Base-by-base conservation (phyloP, 768 basidiomycete species). In the Mycena kentingensis region DNA sequence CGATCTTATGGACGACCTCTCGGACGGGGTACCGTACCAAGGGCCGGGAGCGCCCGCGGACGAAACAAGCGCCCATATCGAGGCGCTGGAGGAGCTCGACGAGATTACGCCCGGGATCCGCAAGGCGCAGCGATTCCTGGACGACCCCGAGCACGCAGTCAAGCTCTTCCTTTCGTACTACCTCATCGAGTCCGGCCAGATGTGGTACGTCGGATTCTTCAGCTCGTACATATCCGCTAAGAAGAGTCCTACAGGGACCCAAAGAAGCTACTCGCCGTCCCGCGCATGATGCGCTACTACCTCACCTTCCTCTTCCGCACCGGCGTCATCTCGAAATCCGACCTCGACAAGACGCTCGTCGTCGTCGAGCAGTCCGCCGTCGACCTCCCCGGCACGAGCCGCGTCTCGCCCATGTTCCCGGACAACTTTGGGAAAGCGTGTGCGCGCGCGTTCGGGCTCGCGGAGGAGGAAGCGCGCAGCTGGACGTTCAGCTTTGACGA, bases 261-360 rank as follows among this genome's bases (percentile, higher is more conserved):
- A 6, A 38, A 1, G 26, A 46, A 50, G 36, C 49, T 51, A 28
- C 38, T 44, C 26, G 32, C 49, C 13, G 53, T 53, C 3, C 57
- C 57, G 25, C 53, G 39, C 31, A 44, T 58, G 18, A 1, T 58
- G 45, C 53, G 52, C 4, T 54, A 51, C 36, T 54, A 54, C 46
- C n/a, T 58, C 3, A 19, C 43, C 5, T 58, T 48, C 29, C 49
- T 58, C 2, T 13, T 44, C n/a, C 34, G 36, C 8, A 49, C 41
- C 46, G 4, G 11, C 15, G 50, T 52, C 1, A 47, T 58, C 25
- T 42, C 49, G 4, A 49, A 54, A 31, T 18, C 43, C 0, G 66
- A 65, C 0, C 63, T 82, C 45, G 66, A 65, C 37, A 66, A 62
- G 12, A 76, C 80, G 1, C 54, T 77, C 38, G 67, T 62, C 7